These are phyloP conservation scores for Vitis amurensis DNA, from an alignment of 164 flowering plant genomes.

Conservation along the genomic window DNA sequence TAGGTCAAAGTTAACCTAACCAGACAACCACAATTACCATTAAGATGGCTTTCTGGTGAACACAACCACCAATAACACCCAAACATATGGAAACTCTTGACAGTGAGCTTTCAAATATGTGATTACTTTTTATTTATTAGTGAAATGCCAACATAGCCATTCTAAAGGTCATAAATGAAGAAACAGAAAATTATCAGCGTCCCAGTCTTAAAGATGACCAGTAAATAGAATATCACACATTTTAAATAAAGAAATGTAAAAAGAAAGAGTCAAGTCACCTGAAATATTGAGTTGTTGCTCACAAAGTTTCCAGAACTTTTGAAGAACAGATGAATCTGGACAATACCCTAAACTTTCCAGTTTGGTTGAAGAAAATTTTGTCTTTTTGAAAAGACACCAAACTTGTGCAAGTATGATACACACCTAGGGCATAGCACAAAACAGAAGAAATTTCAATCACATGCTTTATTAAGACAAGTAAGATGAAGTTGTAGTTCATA, in stretches of 20 bases:
- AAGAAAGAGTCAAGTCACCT: conserved; percentile 40
- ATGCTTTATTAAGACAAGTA: conserved; percentile 12
- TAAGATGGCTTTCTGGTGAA: too few species aligned
- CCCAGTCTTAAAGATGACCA: too few species aligned
- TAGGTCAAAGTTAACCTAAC: too few species aligned
- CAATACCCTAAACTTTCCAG: conserved; percentile 68
- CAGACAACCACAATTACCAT: too few species aligned
- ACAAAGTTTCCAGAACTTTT: conserved; percentile 84
- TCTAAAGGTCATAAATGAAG: too few species aligned
- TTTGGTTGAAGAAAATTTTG: conserved; percentile 62
- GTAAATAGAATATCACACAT: background rate
- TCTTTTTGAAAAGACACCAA: conserved; percentile 76
- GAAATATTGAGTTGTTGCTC: conserved; percentile 66
- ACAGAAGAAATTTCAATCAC: too few species aligned
- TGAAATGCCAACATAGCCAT: too few species aligned
- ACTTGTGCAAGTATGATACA: conserved; percentile 71
- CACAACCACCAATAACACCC: too few species aligned
- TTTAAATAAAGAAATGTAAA: background rate
- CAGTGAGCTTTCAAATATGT: too few species aligned
- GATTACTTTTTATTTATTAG: too few species aligned
- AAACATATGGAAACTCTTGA: too few species aligned
- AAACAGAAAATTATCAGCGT: too few species aligned
- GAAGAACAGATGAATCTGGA: conserved; percentile 55
- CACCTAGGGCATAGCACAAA: conserved; percentile 47
- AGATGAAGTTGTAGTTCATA: background rate